Evolutionary conservation across 2,329 filamentous ascomycete species (phyloP).

Genomic region (Epichloe amarillans): DNA sequence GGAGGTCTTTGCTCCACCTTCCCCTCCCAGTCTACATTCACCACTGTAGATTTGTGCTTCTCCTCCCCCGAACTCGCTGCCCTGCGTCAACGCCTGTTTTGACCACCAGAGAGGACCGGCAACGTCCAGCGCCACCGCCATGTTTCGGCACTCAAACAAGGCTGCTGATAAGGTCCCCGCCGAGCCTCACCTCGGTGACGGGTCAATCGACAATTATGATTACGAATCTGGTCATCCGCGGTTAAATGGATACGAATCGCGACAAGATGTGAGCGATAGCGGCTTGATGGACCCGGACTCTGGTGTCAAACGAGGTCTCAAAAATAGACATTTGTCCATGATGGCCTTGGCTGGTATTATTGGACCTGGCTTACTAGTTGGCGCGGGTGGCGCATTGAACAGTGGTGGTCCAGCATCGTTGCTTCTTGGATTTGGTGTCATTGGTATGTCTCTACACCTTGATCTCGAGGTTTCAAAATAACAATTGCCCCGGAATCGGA

Average conservation of each 20-base stretch:
- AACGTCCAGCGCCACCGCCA: conserved; percentile 1
- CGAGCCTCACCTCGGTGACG: conserved; percentile 3
- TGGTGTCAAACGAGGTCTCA: conserved; percentile 55
- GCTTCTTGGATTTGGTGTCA: conserved; percentile 59
- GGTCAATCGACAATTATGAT: conserved; percentile 9
- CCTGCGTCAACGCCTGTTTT: neutral
- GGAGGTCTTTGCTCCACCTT: neutral
- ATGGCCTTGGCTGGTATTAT: conserved; percentile 50
- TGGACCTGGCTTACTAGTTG: conserved; percentile 60
- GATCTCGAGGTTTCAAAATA: neutral
- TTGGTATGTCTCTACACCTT: conserved; percentile 27
- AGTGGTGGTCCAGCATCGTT: conserved; percentile 58
- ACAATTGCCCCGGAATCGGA: neutral
- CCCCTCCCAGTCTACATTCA: neutral
- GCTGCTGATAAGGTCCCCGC: neutral
- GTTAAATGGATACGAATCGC: conserved; percentile 8
- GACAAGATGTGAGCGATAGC: conserved; percentile 17
- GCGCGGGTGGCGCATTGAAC: conserved; percentile 54
- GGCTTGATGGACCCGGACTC: conserved; percentile 43
- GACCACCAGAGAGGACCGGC: neutral
- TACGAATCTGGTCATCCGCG: conserved; percentile 6
- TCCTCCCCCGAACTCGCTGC: neutral
- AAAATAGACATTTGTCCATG: conserved; percentile 55
- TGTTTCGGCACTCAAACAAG: neutral
- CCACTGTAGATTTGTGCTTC: neutral